These are phyloP conservation scores for Tremella fuciformis DNA, from an alignment of 768 basidiomycete genomes.

Conservation along the genomic window DNA sequence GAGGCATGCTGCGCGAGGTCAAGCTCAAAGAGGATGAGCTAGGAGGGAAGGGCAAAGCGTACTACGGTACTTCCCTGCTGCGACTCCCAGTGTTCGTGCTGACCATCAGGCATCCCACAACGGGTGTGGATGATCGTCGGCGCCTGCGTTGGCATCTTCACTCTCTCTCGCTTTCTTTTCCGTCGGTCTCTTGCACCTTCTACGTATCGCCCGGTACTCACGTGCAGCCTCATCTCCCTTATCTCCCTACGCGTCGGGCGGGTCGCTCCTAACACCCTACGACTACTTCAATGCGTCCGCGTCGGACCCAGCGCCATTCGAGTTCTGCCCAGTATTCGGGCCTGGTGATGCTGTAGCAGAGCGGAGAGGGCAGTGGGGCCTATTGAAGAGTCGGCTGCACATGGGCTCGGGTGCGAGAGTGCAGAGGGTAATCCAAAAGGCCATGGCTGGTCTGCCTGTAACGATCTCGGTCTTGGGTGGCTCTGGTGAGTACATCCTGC, in stretches of 20 bases:
- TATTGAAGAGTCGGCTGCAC: slow-evolving; percentile 73
- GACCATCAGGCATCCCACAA: slow-evolving; percentile 29
- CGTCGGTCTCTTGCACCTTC: background rate
- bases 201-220: background rate
- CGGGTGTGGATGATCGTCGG: slow-evolving; percentile 34
- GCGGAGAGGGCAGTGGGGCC: slow-evolving; percentile 71
- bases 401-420: slow-evolving; percentile 75
- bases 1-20: slow-evolving; percentile 42
- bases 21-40: slow-evolving; percentile 40
- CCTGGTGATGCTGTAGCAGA: slow-evolving; percentile 72
- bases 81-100: background rate
- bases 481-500: slow-evolving; percentile 61
- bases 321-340: slow-evolving; percentile 85
- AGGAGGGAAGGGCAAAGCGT: background rate
- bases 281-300: slow-evolving; percentile 73
- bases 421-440: slow-evolving; percentile 77
- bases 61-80: background rate
- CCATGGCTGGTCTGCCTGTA: slow-evolving; percentile 76
- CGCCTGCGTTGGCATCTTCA: slow-evolving; percentile 27
- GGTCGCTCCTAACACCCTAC: slow-evolving; percentile 56
- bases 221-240: slow-evolving; percentile 20
- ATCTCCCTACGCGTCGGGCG: slow-evolving; percentile 28
- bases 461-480: slow-evolving; percentile 89
- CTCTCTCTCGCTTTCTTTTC: slow-evolving; percentile 26
- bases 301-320: slow-evolving; percentile 66